Evolutionary conservation across 257 asterid genomes (phyloP).

Genomic region (Ocimum tenuiflorum): DNA sequence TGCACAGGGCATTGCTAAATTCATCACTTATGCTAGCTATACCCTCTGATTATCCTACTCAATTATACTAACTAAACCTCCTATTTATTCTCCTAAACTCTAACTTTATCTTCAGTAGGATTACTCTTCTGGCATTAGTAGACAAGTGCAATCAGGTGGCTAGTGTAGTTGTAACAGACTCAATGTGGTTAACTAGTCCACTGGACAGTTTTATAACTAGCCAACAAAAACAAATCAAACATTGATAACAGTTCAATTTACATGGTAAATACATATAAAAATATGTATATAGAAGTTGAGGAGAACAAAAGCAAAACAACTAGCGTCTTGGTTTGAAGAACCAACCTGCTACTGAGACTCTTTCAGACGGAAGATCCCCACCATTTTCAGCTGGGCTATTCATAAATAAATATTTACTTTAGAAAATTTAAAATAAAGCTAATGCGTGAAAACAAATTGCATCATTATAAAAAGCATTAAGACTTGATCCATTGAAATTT

Average conservation of each 20-base stretch:
- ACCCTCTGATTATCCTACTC: background rate
- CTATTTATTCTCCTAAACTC: background rate
- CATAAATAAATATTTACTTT: background rate
- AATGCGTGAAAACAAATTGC: background rate
- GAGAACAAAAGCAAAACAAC: background rate
- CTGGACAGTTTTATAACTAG: background rate
- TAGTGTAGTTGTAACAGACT: background rate
- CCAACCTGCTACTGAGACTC: constrained; percentile 56
- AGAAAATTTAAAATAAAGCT: background rate
- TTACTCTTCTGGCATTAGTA: background rate
- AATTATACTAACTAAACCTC: background rate
- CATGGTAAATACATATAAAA: background rate
- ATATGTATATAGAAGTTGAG: background rate
- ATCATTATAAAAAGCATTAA: background rate
- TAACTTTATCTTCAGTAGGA: background rate
- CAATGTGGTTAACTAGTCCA: background rate
- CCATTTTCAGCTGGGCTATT: constrained; percentile 43
- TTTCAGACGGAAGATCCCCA: constrained; percentile 41
- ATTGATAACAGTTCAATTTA: background rate
- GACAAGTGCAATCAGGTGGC: background rate
- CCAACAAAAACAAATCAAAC: background rate
- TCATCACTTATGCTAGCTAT: background rate
- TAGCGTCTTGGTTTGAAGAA: constrained; percentile 1
- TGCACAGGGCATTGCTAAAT: background rate
- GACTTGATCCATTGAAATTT: background rate